Base-by-base conservation (phyloP, 2,329 filamentous ascomycete species). In the Calonectria ilicicola region DNA sequence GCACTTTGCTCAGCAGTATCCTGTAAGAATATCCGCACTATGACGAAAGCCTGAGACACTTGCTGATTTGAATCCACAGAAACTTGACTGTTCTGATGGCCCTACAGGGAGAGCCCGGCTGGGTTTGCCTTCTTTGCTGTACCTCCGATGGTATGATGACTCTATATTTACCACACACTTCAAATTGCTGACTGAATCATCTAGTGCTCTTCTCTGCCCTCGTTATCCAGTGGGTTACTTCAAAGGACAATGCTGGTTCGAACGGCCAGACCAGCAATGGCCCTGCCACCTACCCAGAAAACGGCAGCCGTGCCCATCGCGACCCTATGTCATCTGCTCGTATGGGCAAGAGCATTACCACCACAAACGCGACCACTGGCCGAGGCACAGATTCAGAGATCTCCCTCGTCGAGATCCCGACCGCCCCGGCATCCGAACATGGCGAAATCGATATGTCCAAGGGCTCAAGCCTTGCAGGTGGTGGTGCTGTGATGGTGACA, bases 61-160 rank as follows among this genome's bases (percentile, higher is more conserved):
- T 17, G 9, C 76, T 78, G 66, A 75, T 29, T 47, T 14, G 19
- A 1, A 65, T 19, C 17, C 15, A 27, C 40, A 91, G 89, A 3
- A 93, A 93, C 78, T 81, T 93, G 7, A 87, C 88, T 2, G 86
- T 92, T 0, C 81, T 93, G 1, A 88, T 91, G 85, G 86, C 85
- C 1, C 85, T 93, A 2, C 82, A 90, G 27, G 91, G 91, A 17
- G 91, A 93, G 77, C 90, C 89, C 2, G 91, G 89, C 3, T 93
- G 91, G 91, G 86, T 93, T 3, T 93, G 91, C 75, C 85, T 93
- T 5, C 90, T 92, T 84, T 91, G 90, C 77, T 93, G 91, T 79
- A 93, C 92, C 77, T 86, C 87, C 72, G 91, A 93, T 78, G 88
- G 90, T 91, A 81, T 77, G 86, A 82, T 89, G 91, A 0, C 5